Base-by-base conservation (phyloP, 352 stramenopile species). In the Phytophthora fragariaefolia region DNA sequence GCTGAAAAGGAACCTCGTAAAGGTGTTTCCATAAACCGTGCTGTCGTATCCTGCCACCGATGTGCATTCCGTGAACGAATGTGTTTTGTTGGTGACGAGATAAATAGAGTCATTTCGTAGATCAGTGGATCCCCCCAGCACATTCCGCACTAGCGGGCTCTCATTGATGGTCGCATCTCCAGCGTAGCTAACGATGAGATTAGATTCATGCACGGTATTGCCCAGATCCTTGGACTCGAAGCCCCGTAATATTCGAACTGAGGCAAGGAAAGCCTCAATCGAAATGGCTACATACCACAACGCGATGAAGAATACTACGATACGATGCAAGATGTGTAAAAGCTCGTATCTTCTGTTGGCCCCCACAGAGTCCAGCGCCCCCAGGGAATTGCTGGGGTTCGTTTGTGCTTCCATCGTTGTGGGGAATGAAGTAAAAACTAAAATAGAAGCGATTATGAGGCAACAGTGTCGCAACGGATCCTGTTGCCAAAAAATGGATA, bases 91-190 rank as follows among this genome's bases (percentile, higher is more conserved):
- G 9, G 43, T 58, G 1, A 66, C 40, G 6, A 86, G 59, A 34
- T 77, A 86, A 9, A 83, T 4, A 0, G 77, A 56, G 10, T 63
- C 63, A 3, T 68, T 61, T 22, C 18, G 49, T 9, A 46, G 40
- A 8, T 2, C 55, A 30, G 59, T 61, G 4, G 32, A 53, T n/a
- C 50, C 49, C 22, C 26, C 2, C 4, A 86, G 59, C 1, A 48
- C 47, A 8, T 71, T 0, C 23, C 49, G 49, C 1, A 86, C 56
- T 4, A 83, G 50, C 1, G 60, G 60, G 15, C 77, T 85, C 24
- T 58, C 42, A 3, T 63, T 63, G 7, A 85, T 61, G 0, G 43
- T 74, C 12, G 28, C 36, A 0, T 13, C 60, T 1, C 75, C 75
- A 4, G 59, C 46, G 34, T 74, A 80, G 4, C 27, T 40, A 17